phyloP scores from a whole-genome alignment of 345 rosid genomes.

The thale cress (Arabidopsis thaliana) region TAIR10.1 NC_003076.8:7203001-7203500 shows the following conservation, averaged over 20 bases:
- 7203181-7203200: constrained; percentile 56
- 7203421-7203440: constrained; percentile 21
- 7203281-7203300: constrained; percentile 59
- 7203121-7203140: constrained; percentile 64
- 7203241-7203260: constrained; percentile 58
- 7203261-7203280: constrained; percentile 60
- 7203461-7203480: background rate
- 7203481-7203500: background rate
- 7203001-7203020: constrained; percentile 56
- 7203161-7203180: constrained; percentile 62
- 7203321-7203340: background rate
- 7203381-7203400: constrained; percentile 5
- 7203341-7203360: background rate
- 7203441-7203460: constrained; percentile 15
- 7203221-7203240: constrained; percentile 62
- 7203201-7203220: constrained; percentile 68
- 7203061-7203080: constrained; percentile 69
- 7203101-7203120: constrained; percentile 68
- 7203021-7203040: constrained; percentile 66
- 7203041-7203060: constrained; percentile 56
- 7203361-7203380: background rate
- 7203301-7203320: constrained; percentile 11
- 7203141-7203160: constrained; percentile 59
- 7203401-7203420: constrained; percentile 12
- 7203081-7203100: constrained; percentile 66